phyloP scores from a whole-genome alignment of 441 rosid species.

The Syzygium syzygioides region DNA sequence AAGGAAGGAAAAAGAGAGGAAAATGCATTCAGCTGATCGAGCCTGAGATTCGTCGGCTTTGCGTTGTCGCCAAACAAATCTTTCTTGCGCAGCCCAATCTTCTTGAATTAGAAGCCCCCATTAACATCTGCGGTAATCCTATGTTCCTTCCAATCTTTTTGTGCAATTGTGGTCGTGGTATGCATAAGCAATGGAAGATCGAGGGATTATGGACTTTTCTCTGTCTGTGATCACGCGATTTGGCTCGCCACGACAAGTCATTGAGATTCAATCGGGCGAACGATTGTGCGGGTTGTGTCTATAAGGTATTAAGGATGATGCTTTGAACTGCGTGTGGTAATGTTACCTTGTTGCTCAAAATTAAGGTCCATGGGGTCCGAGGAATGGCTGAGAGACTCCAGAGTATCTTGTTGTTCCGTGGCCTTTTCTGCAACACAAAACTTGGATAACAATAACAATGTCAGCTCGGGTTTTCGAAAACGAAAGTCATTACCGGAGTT shows the following conservation, averaged over 20 bases:
- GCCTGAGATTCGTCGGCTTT: constrained; percentile 41
- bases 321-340: background rate
- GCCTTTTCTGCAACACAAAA: background rate
- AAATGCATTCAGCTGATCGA: constrained; percentile 31
- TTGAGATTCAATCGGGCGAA: background rate
- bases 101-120: constrained; percentile 46
- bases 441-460: background rate
- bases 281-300: background rate
- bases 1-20: constrained; percentile 28
- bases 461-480: background rate
- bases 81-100: constrained; percentile 48
- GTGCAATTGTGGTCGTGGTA: background rate
- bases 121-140: constrained; percentile 43
- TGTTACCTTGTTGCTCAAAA: background rate
- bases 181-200: background rate
- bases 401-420: background rate
- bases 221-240: background rate
- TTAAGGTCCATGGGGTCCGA: background rate
- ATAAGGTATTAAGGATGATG: background rate
- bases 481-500: background rate
- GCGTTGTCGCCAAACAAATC: constrained; percentile 40
- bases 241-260: background rate
- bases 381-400: background rate
- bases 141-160: background rate
- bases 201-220: background rate